Percentiles rank a stretch among this genome's conserved stretches.
These are phyloP conservation scores for Phytophthora boehmeriae DNA, from an alignment of 352 stramenopile species.

Conservation along the genomic window DNA sequence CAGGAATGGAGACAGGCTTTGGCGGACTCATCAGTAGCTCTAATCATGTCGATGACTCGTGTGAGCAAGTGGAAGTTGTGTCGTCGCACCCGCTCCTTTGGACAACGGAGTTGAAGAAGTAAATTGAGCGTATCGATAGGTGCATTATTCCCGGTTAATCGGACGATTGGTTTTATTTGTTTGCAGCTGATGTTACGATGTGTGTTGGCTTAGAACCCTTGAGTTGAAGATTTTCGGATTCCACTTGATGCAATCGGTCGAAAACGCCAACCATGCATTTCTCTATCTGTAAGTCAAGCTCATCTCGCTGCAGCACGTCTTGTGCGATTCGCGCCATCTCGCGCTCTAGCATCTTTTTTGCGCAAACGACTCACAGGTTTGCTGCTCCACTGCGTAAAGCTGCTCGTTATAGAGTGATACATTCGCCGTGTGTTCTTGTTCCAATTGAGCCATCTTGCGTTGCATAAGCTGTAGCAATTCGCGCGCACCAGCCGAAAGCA, in stretches of 20 bases:
- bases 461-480: slow-evolving; percentile 52
- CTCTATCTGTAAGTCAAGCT: slow-evolving; percentile 56
- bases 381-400: slow-evolving; percentile 58
- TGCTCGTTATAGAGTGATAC: slow-evolving; percentile 52
- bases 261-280: slow-evolving; percentile 63
- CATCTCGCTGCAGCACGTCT: slow-evolving; percentile 52
- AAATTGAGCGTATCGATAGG: not conserved
- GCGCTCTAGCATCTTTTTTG: slow-evolving; percentile 51
- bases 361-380: slow-evolving; percentile 58
- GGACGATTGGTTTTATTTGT: not conserved
- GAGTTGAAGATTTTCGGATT: slow-evolving; percentile 52
- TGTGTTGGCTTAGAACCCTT: slow-evolving; percentile 16
- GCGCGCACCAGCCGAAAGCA: slow-evolving; percentile 38
- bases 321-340: slow-evolving; percentile 47
- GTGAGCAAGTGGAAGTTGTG: slow-evolving; percentile 62
- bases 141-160: too few relatives aligned
- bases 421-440: slow-evolving; percentile 42
- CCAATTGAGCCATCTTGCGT: slow-evolving; percentile 43
- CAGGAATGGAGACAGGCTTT: slow-evolving; percentile 69
- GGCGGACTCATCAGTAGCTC: slow-evolving; percentile 86
- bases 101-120: slow-evolving; percentile 85
- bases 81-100: slow-evolving; percentile 87
- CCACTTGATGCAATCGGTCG: slow-evolving; percentile 55
- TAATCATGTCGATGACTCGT: slow-evolving; percentile 66
- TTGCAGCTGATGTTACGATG: not conserved